Evolutionary conservation across 208 protist species (phyloP).

Genomic region (Leptomonas pyrrhocoris): DNA sequence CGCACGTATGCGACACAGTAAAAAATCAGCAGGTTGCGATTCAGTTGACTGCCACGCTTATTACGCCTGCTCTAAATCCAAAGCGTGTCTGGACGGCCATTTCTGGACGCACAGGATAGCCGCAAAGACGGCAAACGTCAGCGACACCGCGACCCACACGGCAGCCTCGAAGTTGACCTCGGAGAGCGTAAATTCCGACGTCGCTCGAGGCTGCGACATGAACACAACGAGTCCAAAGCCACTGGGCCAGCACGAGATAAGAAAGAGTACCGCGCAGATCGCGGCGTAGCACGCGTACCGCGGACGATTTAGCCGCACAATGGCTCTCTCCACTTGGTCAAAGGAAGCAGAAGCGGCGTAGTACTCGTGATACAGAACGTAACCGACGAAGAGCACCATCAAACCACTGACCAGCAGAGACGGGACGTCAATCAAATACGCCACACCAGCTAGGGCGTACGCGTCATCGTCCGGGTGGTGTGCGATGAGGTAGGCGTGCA

Average conservation of each 20-base stretch:
- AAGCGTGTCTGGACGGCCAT: neutral
- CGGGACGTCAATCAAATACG: neutral
- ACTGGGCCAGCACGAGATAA: slow-evolving; percentile 1
- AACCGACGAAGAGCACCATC: neutral
- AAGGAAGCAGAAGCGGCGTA: too few species aligned
- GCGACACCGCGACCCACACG: neutral
- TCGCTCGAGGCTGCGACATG: slow-evolving; percentile 15
- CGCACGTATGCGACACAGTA: too few species aligned
- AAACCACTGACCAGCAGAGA: neutral
- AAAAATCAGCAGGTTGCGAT: too few species aligned
- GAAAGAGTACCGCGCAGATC: neutral
- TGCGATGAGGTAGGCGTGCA: neutral
- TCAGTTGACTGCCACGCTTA: too few species aligned
- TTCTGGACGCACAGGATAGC: neutral
- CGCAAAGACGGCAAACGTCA: neutral
- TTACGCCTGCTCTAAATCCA: too few species aligned
- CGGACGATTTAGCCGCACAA: neutral
- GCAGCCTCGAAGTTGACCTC: neutral
- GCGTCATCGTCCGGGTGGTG: slow-evolving; percentile 7
- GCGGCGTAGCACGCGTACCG: neutral
- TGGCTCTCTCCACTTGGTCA: neutral
- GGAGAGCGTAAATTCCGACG: neutral
- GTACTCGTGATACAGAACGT: neutral
- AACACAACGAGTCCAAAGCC: neutral
- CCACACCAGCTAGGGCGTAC: neutral